Evolutionary conservation across 768 basidiomycete species (phyloP), one percentile per base, ranked within the genome.

Genomic region (Phanerochaete carnosa): DNA sequence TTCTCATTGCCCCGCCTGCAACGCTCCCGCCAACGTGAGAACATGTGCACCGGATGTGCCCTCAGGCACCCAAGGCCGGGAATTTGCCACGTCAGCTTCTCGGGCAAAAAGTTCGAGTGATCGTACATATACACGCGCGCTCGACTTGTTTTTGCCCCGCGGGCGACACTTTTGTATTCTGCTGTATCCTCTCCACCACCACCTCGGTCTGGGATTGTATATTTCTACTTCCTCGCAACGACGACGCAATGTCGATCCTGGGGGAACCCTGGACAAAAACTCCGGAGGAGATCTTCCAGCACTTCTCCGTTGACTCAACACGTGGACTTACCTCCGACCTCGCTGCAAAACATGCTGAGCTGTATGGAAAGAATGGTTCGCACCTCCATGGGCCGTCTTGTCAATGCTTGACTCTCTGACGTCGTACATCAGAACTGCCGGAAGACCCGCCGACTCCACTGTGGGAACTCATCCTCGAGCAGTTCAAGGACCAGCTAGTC

Each of bases 401-500:
- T 29, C 29, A 35, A 23, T 56, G 26, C 50, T 30, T 7, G 23
- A 28, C 30, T 62, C 30, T 39, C 32, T 62, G 64, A 55, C 68
- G n/a, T 33, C 53, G 39, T 46, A 49, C 33, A 47, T 30, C 52
- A 98, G 96, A 92, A 70, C 81, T 99, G 7, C 95, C 96, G 12
- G 94, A 97, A 69, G 93, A 95, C 11, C 89, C 92, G 0, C 77
- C 92, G 2, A 97, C 96, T 3, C 92, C 95, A 3, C 71, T 98
- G 32, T 95, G 94, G 93, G 83, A 93, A 70, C 86, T 98, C 62
- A 89, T 99, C 61, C 82, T 99, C n/a, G 95, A 97, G 66, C 96
- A 99, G 76, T 99, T 99, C 82, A 90, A 98, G 80, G 96, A 99
- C 76, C 94, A 97, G 74, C 85, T 99, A 29, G 96, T 99, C 45